Base-by-base conservation (phyloP, 1,284 basidiomycete genomes). In the Pyrrhoderma lamaoense region DNA sequence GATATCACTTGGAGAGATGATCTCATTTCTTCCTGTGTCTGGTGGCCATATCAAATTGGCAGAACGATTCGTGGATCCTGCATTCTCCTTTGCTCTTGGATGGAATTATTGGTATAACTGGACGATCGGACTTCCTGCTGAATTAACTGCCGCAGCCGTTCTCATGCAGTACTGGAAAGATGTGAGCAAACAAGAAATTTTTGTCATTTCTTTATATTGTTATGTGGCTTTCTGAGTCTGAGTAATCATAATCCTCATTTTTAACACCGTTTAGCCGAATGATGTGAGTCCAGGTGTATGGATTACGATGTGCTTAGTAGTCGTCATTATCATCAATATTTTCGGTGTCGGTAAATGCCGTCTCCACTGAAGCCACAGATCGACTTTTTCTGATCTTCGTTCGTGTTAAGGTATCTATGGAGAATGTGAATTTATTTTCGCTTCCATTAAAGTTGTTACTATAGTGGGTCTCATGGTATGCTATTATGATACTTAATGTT, bases 41-140 rank as follows among this genome's bases (percentile, higher is more conserved):
- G 85, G 81, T 55, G 81, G 89, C 3, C 89, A 90, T 64, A 86
- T 93, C 64, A 83, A 77, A 46, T 72, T 92, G 37, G 85, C 89
- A 2, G 80, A 80, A 58, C 82, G 86, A 40, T 90, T 90, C 62
- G 82, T 91, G 23, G 81, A 89, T 62, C 82, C 85, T 7, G 84
- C 88, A 2, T 74, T 92, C 56, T 83, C 83, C 1, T 91, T 91
- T 61, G 77, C 88, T 13, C 79, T 87, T 79, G 88, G 87, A 8
- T 91, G 85, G 84, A 83, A 88, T 60, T 89, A 89, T 63, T 85
- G 82, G 80, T 40, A 40, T 63, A 84, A 82, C 60, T 87, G 84
- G 80, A 69, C 66, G 0, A 77, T 83, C 54, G 67, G 87, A 49
- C 71, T 90, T 21, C 88, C 89, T 3, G 84, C 87, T 3, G 89